Conservation (phyloP, 257 asterid species). For the Capsicum chinense region DNA sequence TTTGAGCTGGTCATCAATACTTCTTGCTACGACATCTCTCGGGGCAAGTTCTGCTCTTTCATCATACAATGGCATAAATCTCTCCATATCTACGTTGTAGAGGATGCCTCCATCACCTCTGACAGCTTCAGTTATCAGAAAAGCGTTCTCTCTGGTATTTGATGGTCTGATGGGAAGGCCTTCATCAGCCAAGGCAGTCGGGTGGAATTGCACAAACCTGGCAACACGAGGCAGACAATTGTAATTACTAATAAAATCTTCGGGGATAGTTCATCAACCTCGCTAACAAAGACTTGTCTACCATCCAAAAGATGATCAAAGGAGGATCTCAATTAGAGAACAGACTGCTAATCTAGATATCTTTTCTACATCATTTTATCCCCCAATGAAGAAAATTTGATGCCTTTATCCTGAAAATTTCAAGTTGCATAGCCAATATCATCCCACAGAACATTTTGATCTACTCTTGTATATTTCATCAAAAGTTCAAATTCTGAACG, state of each 20-base stretch:
- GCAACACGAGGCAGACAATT: conserved; percentile 19
- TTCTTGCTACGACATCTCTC: conserved; percentile 92
- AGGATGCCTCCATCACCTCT: conserved; percentile 98
- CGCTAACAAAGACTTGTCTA: background rate
- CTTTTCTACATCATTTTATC: conserved; percentile 7
- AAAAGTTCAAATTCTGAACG: background rate
- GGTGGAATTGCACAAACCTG: conserved; percentile 99
- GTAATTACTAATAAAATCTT: background rate
- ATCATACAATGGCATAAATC: conserved; percentile 87
- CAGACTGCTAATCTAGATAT: background rate
- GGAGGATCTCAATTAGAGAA: background rate
- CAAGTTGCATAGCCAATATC: conserved; percentile 10
- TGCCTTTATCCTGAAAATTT: background rate
- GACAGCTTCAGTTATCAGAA: conserved; percentile 92
- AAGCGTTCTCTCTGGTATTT: conserved; percentile 79
- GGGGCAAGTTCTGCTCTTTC: conserved; percentile 97
- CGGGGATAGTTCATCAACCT: conserved; percentile 1
- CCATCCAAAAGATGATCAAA: background rate
- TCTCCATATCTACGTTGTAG: conserved; percentile 73
- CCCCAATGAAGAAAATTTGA: background rate
- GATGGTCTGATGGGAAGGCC: conserved; percentile 83
- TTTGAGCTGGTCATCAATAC: conserved; percentile 95
- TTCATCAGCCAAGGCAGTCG: conserved; percentile 95
- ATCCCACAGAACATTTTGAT: background rate
- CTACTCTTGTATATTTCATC: background rate